Evolutionary conservation across 495 filamentous ascomycete species (phyloP).

Genomic region (Tetracladium marchalianum): DNA sequence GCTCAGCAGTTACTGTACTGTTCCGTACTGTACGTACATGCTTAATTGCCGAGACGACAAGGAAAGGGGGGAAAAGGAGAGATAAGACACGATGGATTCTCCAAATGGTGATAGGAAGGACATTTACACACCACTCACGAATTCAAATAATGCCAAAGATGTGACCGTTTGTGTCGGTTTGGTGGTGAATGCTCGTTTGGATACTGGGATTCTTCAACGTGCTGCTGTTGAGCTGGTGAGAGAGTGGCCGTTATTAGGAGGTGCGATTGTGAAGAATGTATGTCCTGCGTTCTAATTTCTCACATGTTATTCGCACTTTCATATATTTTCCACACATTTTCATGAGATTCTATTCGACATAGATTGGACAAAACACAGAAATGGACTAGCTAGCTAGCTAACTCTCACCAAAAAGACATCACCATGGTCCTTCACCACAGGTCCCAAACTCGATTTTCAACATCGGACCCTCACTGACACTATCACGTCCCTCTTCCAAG

Average conservation of each 20-base stretch:
- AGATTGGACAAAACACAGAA: no score
- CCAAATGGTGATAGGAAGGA: no score
- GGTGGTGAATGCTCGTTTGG: neutral
- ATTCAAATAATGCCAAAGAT: neutral
- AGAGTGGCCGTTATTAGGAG: neutral
- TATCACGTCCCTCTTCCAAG: neutral
- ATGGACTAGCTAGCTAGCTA: neutral
- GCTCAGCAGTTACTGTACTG: no score
- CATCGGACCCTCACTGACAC: neutral
- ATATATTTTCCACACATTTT: no score
- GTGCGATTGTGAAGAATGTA: neutral
- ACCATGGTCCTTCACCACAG: constrained; percentile 1
- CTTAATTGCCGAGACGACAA: no score
- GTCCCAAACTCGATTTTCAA: neutral
- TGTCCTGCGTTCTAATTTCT: no score
- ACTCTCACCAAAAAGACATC: neutral
- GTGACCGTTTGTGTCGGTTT: constrained; percentile 1
- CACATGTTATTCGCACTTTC: no score
- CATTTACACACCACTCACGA: no score
- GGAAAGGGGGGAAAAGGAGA: no score
- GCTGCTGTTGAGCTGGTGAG: neutral
- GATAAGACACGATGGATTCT: no score
- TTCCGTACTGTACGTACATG: no score
- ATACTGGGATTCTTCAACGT: neutral
- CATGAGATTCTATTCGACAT: no score